phyloP scores from a whole-genome alignment of 176 grass and related monocot species.

The Zoysia japonica region DNA sequence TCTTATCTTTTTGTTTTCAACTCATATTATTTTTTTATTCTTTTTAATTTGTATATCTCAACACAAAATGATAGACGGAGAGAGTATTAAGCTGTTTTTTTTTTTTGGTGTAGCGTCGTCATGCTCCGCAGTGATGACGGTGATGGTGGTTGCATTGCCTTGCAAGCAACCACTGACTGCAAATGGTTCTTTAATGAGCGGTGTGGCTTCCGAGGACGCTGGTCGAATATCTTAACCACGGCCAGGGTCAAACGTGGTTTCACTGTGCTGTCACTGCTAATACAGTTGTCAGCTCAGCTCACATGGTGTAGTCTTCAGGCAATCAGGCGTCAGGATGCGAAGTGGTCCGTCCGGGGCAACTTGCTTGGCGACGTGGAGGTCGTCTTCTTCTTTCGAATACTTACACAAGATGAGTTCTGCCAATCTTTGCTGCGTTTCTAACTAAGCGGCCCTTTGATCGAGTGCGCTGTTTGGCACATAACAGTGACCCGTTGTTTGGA shows the following conservation, averaged over 20 bases:
- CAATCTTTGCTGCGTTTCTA: no score
- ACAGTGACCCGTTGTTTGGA: background rate
- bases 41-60: no score
- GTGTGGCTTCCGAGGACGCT: background rate
- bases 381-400: no score
- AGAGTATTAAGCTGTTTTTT: background rate
- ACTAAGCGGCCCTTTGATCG: no score
- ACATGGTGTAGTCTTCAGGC: background rate
- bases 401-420: no score
- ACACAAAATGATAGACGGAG: no score
- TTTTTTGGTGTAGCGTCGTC: background rate
- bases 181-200: slow-evolving; percentile 14
- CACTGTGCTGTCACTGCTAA: background rate
- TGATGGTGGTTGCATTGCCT: slow-evolving; percentile 29
- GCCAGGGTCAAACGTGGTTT: background rate
- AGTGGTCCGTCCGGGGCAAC: background rate
- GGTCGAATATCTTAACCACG: background rate
- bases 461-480: no score
- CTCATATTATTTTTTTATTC: no score
- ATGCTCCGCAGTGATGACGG: background rate
- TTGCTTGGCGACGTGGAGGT: no score
- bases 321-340: background rate
- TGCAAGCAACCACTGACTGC: slow-evolving; percentile 14
- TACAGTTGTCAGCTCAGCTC: background rate
- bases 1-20: no score